A percentile compares a stretch with the other conserved stretches of the same genome.
phyloP scores from a whole-genome alignment of 768 basidiomycete genomes.

The Mrakia frigida region DNA sequence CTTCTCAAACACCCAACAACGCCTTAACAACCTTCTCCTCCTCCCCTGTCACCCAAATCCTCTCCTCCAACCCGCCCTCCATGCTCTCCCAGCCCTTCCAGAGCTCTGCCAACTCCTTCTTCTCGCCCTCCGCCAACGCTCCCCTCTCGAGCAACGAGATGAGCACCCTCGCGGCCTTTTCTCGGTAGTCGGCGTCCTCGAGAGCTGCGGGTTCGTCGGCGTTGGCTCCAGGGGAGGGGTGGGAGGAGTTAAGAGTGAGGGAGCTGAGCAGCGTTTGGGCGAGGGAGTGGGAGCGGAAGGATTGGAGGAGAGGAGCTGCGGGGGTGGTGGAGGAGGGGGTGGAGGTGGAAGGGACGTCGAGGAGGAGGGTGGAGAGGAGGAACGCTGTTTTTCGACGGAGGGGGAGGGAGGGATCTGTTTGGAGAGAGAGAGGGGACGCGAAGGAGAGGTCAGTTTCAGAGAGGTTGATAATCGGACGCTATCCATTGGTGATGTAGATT shows the following conservation, averaged over 20 bases:
- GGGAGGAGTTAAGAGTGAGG: conserved; percentile 21
- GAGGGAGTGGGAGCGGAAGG: conserved; percentile 10
- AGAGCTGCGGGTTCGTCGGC: conserved; percentile 30
- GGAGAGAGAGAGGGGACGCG: background rate
- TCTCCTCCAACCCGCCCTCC: conserved; percentile 33
- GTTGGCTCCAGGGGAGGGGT: conserved; percentile 23
- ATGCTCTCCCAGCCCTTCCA: conserved; percentile 22
- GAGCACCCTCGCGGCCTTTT: conserved; percentile 34
- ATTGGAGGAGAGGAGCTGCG: conserved; percentile 6
- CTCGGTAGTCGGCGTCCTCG: conserved; percentile 35
- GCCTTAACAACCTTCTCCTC: conserved; percentile 18
- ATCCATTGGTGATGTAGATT: too few species aligned
- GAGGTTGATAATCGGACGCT: background rate
- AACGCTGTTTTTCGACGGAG: conserved; percentile 75
- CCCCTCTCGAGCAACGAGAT: conserved; percentile 30
- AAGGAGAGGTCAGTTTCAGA: background rate
- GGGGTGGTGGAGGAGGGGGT: too few species aligned
- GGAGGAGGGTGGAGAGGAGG: conserved; percentile 65
- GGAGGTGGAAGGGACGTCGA: conserved; percentile 42
- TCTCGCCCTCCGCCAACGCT: conserved; percentile 29
- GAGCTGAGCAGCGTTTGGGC: conserved; percentile 22
- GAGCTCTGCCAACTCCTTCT: conserved; percentile 16
- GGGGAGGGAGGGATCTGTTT: conserved; percentile 68
- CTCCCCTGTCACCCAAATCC: conserved; percentile 10
- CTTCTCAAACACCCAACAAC: conserved; percentile 22